These are phyloP conservation scores for Suhomyces panamericanus DNA, from an alignment of 1,139 yeast species.

Conservation along the genomic window DNA sequence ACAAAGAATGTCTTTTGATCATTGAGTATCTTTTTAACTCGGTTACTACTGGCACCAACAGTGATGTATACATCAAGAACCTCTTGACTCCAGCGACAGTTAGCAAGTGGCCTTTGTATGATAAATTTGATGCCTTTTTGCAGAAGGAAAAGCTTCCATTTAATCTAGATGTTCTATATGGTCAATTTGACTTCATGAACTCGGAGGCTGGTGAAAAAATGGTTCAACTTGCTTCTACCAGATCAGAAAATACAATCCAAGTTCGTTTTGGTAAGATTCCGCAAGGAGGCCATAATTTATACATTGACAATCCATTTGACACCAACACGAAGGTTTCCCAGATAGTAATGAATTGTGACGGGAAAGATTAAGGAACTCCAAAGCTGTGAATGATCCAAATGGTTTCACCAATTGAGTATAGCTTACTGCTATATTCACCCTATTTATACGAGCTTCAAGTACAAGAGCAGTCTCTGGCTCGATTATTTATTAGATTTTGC, in stretches of 20 bases:
- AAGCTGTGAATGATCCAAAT: too few relatives aligned
- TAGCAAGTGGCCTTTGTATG: constrained; percentile 74
- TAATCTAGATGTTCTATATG: constrained; percentile 64
- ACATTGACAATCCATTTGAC: constrained; percentile 51
- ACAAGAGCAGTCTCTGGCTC: too few relatives aligned
- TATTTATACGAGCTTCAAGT: too few relatives aligned
- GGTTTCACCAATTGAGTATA: too few relatives aligned
- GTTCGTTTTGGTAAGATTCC: constrained; percentile 29
- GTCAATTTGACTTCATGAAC: constrained; percentile 88
- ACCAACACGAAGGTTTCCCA: constrained; percentile 46
- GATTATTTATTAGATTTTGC: too few relatives aligned
- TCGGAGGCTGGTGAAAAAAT: constrained; percentile 66
- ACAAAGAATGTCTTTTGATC: constrained; percentile 43
- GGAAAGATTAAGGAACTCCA: too few relatives aligned
- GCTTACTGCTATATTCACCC: too few relatives aligned
- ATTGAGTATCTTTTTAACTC: constrained; percentile 63
- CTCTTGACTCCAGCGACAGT: constrained; percentile 72
- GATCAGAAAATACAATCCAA: constrained; percentile 46
- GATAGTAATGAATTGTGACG: background rate
- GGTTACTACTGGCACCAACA: constrained; percentile 59
- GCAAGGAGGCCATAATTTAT: constrained; percentile 50
- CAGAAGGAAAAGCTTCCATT: constrained; percentile 30
- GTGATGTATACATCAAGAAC: constrained; percentile 65
- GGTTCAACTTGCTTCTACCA: constrained; percentile 34
- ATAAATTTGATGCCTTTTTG: constrained; percentile 48